Evolutionary conservation across 805 yeast species (phyloP), one percentile per base, ranked within the genome.

Genomic region (Brettanomyces bruxellensis): DNA sequence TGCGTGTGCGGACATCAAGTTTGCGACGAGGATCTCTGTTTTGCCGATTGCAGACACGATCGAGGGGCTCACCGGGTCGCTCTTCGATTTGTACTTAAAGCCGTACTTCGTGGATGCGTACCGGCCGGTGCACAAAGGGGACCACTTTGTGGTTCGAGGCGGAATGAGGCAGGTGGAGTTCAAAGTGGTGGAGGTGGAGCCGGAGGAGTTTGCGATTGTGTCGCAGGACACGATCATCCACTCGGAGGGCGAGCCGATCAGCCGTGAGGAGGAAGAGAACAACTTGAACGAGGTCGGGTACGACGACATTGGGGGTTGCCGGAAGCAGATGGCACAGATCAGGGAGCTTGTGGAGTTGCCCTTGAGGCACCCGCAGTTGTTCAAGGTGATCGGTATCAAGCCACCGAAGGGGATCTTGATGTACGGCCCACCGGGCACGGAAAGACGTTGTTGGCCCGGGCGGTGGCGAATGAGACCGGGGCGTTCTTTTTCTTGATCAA

Each of bases 381-480:
- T 93, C 77, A 93, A 93, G 73, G 82, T 95, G 36, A 91, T 93
- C 61, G 99, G 99, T 78, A 93, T 93, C 65, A 93, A 93, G 68
- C 99, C 99, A 39, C 99, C 99, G 54, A 86, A 88, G 68, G 99
- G 99, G 73, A 89, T 93, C 51, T 78, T 93, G 62, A 86, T 87
- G 95, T 93, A 86, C 66, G 99, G 99, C 62, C 99, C 99, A 43
- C 99, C 99, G 34, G 99, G 99, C 79, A 93, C 99, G 13, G 99
- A 86, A 93, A 93, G 71, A 93, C 99, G 32, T 75, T 93, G 56
- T 89, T 93, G 96, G 99, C 99, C 2, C 83, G 99, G 66, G 99
- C 99, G n/a, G 99, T 93, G 45, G 99, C 99, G 42, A 93, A 93
- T 60, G 99, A 93, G 70, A 93, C 99, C 24, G 99, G 99, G 62